Percentiles rank a stretch among this genome's conserved stretches.
These are phyloP conservation scores for Sugiyamaella chiloensis DNA, from an alignment of 805 yeast species.

Conservation along the genomic window DNA sequence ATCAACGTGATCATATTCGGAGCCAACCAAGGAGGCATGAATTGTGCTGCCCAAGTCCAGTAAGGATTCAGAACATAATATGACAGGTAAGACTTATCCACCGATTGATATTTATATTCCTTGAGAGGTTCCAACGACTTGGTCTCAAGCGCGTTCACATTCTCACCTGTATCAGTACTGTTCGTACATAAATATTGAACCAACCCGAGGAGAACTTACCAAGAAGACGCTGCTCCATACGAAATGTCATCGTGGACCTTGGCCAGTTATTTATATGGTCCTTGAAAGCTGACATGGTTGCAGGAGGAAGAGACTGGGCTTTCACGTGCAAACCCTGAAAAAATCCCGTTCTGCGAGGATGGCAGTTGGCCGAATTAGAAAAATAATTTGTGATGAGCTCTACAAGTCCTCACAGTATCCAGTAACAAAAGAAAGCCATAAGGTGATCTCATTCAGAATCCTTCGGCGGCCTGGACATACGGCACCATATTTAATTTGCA, in stretches of 20 bases:
- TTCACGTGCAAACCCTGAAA: constrained; percentile 1
- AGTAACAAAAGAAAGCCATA: too few relatives aligned
- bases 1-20: constrained; percentile 86
- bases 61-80: constrained; percentile 76
- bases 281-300: constrained; percentile 5
- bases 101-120: constrained; percentile 38
- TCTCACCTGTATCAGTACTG: constrained; percentile 17
- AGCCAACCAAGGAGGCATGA: constrained; percentile 90
- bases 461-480: too few relatives aligned
- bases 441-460: too few relatives aligned
- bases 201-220: too few relatives aligned
- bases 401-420: too few relatives aligned
- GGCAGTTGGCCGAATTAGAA: too few relatives aligned
- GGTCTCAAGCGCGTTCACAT: constrained; percentile 17
- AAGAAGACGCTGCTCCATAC: constrained; percentile 15
- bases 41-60: constrained; percentile 74
- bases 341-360: too few relatives aligned
- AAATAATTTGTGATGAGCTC: too few relatives aligned
- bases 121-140: constrained; percentile 26
- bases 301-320: neutral
- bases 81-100: constrained; percentile 79
- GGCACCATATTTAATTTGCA: too few relatives aligned
- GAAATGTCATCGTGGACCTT: constrained; percentile 14
- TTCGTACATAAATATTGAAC: too few relatives aligned
- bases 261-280: constrained; percentile 4